Percentiles rank a stretch among this genome's conserved stretches.
Conservation (phyloP, 202 grass and related monocot genomes). For the Sporobolus alterniflorus region DNA sequence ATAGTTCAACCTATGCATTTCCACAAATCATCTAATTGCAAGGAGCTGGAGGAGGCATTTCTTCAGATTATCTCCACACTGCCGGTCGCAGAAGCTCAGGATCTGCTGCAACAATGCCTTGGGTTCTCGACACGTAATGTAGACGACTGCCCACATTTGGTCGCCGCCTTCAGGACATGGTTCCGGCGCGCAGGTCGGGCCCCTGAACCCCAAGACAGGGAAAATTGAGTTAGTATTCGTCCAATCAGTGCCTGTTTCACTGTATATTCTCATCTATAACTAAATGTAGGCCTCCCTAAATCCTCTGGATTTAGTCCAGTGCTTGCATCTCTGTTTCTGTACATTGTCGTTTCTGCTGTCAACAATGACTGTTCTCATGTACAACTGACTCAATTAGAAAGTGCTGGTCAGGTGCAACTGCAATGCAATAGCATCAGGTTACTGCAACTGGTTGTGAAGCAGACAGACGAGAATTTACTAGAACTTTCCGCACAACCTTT, state of each 20-base stretch:
- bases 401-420: not conserved
- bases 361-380: not conserved
- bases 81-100: constrained; percentile 63
- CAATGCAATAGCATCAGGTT: not conserved
- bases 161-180: constrained; percentile 85
- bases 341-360: not conserved
- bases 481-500: not conserved
- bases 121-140: constrained; percentile 81
- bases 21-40: constrained; percentile 70
- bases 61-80: constrained; percentile 90
- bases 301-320: constrained; percentile 15
- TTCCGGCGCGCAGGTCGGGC: constrained; percentile 68
- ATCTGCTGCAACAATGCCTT: constrained; percentile 74
- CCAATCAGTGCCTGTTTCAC: not conserved
- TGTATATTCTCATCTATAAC: constrained; percentile 16
- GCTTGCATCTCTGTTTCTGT: constrained; percentile 18
- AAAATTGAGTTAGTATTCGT: constrained; percentile 9
- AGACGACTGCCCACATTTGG: constrained; percentile 71
- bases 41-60: constrained; percentile 84
- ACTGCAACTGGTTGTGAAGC: not conserved
- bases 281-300: constrained; percentile 15
- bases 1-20: constrained; percentile 59
- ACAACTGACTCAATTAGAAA: not conserved
- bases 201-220: constrained; percentile 31
- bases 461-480: not conserved